A percentile compares a stretch with the other conserved stretches of the same genome.
Evolutionary conservation across 768 basidiomycete species (phyloP).

Genomic region (Boletus pseudopeckii): DNA sequence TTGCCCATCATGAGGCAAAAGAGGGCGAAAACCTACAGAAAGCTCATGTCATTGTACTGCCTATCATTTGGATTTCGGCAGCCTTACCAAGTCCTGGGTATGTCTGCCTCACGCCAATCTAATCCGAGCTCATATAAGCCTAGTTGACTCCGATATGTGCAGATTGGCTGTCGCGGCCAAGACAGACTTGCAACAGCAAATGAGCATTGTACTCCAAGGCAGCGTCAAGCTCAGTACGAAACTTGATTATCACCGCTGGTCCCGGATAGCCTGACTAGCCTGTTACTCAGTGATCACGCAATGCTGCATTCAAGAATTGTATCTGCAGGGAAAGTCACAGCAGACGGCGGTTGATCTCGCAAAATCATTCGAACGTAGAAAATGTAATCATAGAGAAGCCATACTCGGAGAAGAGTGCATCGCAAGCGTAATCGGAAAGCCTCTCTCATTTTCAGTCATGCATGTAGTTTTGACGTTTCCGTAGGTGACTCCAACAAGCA

Average conservation of each 20-base stretch:
- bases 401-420: slow-evolving; percentile 86
- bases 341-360: slow-evolving; percentile 85
- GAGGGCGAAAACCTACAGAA: slow-evolving; percentile 90
- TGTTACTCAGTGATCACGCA: slow-evolving; percentile 92
- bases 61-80: slow-evolving; percentile 87
- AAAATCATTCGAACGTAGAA: slow-evolving; percentile 88
- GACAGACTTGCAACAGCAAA: slow-evolving; percentile 72
- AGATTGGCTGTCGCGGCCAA: slow-evolving; percentile 63
- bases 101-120: slow-evolving; percentile 16
- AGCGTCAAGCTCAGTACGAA: slow-evolving; percentile 85
- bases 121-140: slow-evolving; percentile 6
- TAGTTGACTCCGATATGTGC: slow-evolving; percentile 88
- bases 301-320: slow-evolving; percentile 93
- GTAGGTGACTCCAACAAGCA: slow-evolving; percentile 84
- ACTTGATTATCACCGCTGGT: slow-evolving; percentile 4
- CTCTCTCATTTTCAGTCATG: background rate
- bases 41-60: slow-evolving; percentile 88
- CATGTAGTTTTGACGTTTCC: slow-evolving; percentile 4
- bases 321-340: slow-evolving; percentile 70
- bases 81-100: slow-evolving; percentile 91
- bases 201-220: slow-evolving; percentile 78
- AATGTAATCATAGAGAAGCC: slow-evolving; percentile 92
- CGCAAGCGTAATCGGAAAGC: slow-evolving; percentile 68
- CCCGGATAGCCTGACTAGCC: slow-evolving; percentile 34
- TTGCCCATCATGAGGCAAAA: slow-evolving; percentile 78